Evolutionary conservation across 208 protist genomes (phyloP), one percentile per base, ranked within the genome.

Genomic region (Crithidia bombi): DNA sequence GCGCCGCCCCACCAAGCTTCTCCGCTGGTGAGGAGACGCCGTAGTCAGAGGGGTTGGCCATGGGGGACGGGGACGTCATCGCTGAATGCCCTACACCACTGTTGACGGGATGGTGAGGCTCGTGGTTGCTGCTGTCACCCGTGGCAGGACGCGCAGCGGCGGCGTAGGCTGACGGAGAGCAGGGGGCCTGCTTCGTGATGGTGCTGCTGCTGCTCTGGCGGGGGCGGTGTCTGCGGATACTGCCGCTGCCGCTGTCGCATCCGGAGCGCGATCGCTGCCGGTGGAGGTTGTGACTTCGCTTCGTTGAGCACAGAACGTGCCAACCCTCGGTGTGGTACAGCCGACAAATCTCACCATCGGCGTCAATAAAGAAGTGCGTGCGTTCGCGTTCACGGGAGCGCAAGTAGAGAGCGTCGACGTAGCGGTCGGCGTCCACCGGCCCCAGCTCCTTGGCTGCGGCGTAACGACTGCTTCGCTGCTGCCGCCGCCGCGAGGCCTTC

Each of bases 281-380:
- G n/a, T 32, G 56, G n/a, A 62, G 38, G 21, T 33, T 12, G 25
- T 44, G 12, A 9, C 56, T 35, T 3, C 56, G 59, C 28, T 51
- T 65, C 17, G 41, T 41, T 7, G 41, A 49, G 21, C 38, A 14
- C 0, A 79, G 47, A 11, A 32, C 44, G 63, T 79, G 74, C 74
- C 74, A 79, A 15, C 66, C 61, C 19, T 59, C 47, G 25, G 67
- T 79, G 47, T 68, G 64, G 62, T 71, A 74, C 23, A 79, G 67
- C 3, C 74, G 66, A 15, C 74, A 57, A 50, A 79, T 69, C 28
- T 79, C 74, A 15, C 74, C 74, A 35, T 79, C 67, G 3, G 56
- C 32, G 67, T 79, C 74, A 15, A 79, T 69, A 35, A 79, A 68
- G 43, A 70, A 62, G 49, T 66, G 50, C 43, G 52, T 69, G 23